Evolutionary conservation across 768 basidiomycete genomes (phyloP).

Genomic region (Neoboletus brunneissimus): DNA sequence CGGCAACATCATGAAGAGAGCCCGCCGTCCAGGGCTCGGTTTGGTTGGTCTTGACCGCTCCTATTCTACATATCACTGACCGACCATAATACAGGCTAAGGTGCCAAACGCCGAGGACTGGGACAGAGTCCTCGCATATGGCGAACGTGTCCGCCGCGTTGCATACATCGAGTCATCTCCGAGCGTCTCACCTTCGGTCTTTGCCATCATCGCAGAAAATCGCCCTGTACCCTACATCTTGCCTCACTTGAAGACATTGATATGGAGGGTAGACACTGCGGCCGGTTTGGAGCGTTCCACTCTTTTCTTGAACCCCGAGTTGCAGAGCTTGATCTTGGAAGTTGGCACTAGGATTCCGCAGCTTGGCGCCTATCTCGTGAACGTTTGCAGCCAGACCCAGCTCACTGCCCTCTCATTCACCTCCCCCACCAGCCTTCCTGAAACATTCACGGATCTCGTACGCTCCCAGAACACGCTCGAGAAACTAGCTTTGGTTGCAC

Average conservation of each 20-base stretch:
- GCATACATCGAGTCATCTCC: slow-evolving; percentile 67
- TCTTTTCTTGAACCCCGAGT: slow-evolving; percentile 63
- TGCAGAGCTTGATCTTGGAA: slow-evolving; percentile 62
- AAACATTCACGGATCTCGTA: slow-evolving; percentile 66
- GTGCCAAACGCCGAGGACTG: slow-evolving; percentile 68
- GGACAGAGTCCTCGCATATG: slow-evolving; percentile 62
- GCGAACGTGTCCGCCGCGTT: slow-evolving; percentile 63
- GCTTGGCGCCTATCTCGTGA: slow-evolving; percentile 58
- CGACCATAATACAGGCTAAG: slow-evolving; percentile 42
- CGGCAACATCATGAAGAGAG: slow-evolving; percentile 60
- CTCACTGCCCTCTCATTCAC: slow-evolving; percentile 68
- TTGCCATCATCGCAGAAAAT: slow-evolving; percentile 62
- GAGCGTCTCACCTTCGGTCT: slow-evolving; percentile 61
- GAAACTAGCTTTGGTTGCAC: slow-evolving; percentile 63
- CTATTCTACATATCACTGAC: slow-evolving; percentile 5
- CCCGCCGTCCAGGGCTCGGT: slow-evolving; percentile 70
- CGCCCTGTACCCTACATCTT: slow-evolving; percentile 63
- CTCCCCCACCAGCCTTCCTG: slow-evolving; percentile 67
- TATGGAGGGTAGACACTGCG: slow-evolving; percentile 69
- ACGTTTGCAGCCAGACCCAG: slow-evolving; percentile 60
- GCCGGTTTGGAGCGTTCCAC: slow-evolving; percentile 61
- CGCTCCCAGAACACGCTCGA: slow-evolving; percentile 57
- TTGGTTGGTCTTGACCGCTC: slow-evolving; percentile 49
- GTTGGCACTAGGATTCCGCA: slow-evolving; percentile 55
- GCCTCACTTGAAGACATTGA: slow-evolving; percentile 64